Evolutionary conservation across 2,329 filamentous ascomycete species (phyloP), one percentile per base, ranked within the genome.

Genomic region (Cercospora sp.): DNA sequence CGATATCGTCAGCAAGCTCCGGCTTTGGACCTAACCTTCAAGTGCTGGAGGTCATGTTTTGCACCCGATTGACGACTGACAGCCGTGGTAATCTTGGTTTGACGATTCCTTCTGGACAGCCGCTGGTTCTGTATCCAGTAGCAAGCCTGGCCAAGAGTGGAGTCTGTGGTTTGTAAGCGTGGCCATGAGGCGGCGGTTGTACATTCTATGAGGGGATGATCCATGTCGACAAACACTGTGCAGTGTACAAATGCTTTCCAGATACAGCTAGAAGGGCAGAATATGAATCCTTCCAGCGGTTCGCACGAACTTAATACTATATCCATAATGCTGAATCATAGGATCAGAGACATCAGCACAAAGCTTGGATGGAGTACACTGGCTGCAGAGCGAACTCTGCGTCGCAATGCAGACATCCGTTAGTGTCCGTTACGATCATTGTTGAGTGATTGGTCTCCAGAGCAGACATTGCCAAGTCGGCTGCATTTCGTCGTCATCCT

Each of bases 1-100:
- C 75, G 3, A 75, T 83, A 8, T 75, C 76, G 31, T 60, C 69
- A 2, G 45, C 58, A 2, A 69, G 69, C 33, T 71, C 72, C 45
- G 70, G 71, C 8, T 73, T 80, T 36, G 76, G 64, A 30, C 65
- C 67, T 13, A 65, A 69, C 1, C 65, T 74, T 62, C 51, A 66
- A 5, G 58, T 77, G 10, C 73, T 67, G 12, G 84, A 86, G 64
- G 75, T 84, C 9, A 68, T 84, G 64, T 77, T 75, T 45, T 87
- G 86, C 74, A 79, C 76, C 0, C 69, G 77, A 0, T 76, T 79
- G 5, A 83, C 80, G 1, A 79, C 83, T 0, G 81, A 82, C 69
- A 75, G 75, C 2, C 79, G 72, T 33, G 85, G 84, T 0, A 78
- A 78, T 55, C 69, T 87, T n/a, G 70, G 64, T 5, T 63, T 72